Percentiles rank a stretch among this genome's conserved stretches.
phyloP scores from a whole-genome alignment of 306 rosid species.

The Vachellia collinsii region DNA sequence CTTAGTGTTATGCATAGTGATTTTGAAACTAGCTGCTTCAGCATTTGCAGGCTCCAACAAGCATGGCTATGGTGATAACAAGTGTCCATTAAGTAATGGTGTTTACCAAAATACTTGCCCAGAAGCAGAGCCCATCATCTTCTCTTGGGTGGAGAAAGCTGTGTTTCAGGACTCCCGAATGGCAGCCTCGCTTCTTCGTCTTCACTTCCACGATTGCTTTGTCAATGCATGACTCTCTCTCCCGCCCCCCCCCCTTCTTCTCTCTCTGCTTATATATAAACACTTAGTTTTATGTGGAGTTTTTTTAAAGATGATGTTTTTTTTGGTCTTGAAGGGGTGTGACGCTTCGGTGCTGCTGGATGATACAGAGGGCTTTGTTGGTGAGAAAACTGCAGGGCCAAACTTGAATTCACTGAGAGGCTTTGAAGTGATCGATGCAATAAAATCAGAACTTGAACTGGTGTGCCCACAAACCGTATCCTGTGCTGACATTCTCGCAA shows the following conservation, averaged over 20 bases:
- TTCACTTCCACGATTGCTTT: conserved; percentile 91
- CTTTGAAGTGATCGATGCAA: conserved; percentile 76
- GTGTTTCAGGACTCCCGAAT: conserved; percentile 65
- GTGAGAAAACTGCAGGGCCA: conserved; percentile 88
- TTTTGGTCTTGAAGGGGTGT: conserved; percentile 55
- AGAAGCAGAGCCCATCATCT: conserved; percentile 69
- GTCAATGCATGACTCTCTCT: conserved; percentile 68
- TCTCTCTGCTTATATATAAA: not conserved
- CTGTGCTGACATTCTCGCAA: conserved; percentile 86
- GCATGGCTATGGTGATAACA: conserved; percentile 45
- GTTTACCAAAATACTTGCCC: conserved; percentile 57
- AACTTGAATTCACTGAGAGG: conserved; percentile 83
- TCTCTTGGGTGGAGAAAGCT: conserved; percentile 61
- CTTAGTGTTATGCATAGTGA: conserved; percentile 38
- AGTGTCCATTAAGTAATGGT: conserved; percentile 41
- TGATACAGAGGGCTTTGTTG: conserved; percentile 59
- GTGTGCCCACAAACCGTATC: conserved; percentile 81
- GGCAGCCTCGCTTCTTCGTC: conserved; percentile 90
- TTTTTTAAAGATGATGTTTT: not conserved
- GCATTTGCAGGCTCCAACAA: conserved; percentile 40
- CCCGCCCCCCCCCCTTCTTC: not conserved
- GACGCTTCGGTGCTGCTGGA: conserved; percentile 87
- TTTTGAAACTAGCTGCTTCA: conserved; percentile 48
- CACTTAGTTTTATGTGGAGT: not conserved
- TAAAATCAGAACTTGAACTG: conserved; percentile 69